Evolutionary conservation across 345 rosid species (phyloP).

Genomic region (Carallia pectinifolia): DNA sequence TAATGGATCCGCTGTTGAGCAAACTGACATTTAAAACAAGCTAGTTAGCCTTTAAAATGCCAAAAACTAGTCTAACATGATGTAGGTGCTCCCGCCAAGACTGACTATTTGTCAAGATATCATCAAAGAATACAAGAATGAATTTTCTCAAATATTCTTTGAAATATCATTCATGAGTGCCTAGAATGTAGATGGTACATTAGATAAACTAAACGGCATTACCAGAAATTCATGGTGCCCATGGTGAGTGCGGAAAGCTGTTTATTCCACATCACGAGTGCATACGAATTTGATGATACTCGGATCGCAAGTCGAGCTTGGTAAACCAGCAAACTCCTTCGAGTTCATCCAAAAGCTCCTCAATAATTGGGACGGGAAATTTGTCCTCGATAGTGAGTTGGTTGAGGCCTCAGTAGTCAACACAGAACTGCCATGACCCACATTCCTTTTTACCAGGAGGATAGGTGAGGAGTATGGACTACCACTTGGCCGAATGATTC

Average conservation of each 20-base stretch:
- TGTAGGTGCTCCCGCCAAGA: background rate
- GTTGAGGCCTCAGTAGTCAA: background rate
- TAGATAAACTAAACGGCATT: background rate
- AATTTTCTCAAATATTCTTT: background rate
- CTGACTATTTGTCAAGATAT: background rate
- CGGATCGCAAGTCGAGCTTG: background rate
- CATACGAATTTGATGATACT: background rate
- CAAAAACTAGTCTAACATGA: background rate
- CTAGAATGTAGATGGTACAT: background rate
- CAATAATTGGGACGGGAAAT: conserved; percentile 2
- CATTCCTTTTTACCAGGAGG: background rate
- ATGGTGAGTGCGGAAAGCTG: background rate
- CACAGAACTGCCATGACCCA: background rate
- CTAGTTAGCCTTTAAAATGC: background rate
- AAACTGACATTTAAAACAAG: background rate
- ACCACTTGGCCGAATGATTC: background rate
- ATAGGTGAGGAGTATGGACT: background rate
- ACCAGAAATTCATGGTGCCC: background rate
- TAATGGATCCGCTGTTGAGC: background rate
- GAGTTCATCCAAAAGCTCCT: conserved; percentile 4
- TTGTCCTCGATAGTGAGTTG: background rate
- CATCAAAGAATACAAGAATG: background rate
- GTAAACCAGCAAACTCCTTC: background rate
- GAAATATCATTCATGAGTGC: background rate
- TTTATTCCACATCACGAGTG: background rate